A percentile compares a stretch with the other conserved stretches of the same genome.
Evolutionary conservation across 305 asterid species (phyloP).

Genomic region (Rubia tinctorum): DNA sequence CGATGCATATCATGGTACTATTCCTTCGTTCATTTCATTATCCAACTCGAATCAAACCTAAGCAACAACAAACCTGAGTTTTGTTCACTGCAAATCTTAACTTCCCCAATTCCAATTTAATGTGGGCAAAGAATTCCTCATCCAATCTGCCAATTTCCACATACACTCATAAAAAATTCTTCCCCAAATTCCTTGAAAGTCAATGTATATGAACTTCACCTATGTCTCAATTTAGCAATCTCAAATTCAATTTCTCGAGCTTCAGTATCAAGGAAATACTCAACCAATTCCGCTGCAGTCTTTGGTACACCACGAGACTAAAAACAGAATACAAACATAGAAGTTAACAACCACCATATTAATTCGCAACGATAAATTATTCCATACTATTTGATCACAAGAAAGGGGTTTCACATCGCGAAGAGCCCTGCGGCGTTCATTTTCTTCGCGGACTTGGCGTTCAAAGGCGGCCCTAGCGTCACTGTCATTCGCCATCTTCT

Average conservation of each 20-base stretch:
- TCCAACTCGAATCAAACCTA: not conserved
- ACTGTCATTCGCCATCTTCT: conserved; percentile 61
- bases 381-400: no score
- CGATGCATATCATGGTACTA: conserved; percentile 12
- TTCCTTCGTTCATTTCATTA: conserved; percentile 1
- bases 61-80: conserved; percentile 60
- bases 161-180: not conserved
- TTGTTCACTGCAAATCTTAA: conserved; percentile 75
- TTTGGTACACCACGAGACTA: conserved; percentile 79
- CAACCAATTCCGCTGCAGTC: conserved; percentile 54
- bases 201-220: conserved; percentile 32
- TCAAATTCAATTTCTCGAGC: conserved; percentile 85
- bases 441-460: conserved; percentile 68
- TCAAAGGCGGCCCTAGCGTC: conserved; percentile 73
- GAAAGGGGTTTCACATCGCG: conserved; percentile 74
- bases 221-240: conserved; percentile 79
- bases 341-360: not conserved
- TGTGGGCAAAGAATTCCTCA: conserved; percentile 65
- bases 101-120: conserved; percentile 69
- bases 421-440: conserved; percentile 48
- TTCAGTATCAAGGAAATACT: conserved; percentile 88
- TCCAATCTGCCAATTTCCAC: conserved; percentile 51
- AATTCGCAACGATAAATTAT: no score
- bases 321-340: no score
- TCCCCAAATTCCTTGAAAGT: not conserved